Conservation (phyloP, 2,329 filamentous ascomycete genomes). For the Myotisia sp. region DNA sequence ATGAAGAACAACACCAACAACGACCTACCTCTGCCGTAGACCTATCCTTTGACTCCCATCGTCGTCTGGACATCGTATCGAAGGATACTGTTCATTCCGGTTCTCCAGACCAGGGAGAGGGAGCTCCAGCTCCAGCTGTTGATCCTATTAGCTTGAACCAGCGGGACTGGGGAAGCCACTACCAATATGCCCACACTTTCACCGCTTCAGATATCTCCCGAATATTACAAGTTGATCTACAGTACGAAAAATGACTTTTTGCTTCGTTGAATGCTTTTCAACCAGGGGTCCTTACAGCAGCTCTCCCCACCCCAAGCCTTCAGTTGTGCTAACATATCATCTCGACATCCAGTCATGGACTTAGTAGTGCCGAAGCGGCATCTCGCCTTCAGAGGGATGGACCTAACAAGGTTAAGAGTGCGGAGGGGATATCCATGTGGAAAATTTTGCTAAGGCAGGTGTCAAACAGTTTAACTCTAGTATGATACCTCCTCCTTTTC, state of each 20-base stretch:
- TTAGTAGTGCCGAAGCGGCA: slow-evolving; percentile 48
- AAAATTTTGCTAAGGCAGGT: slow-evolving; percentile 64
- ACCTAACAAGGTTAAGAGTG: slow-evolving; percentile 55
- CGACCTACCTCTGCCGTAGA: slow-evolving; percentile 15
- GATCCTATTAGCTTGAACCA: slow-evolving; percentile 7
- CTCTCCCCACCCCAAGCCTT: no score
- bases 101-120: slow-evolving; percentile 3
- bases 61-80: slow-evolving; percentile 10
- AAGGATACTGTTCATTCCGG: slow-evolving; percentile 11
- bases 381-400: slow-evolving; percentile 53
- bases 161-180: slow-evolving; percentile 8
- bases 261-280: no score
- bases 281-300: no score
- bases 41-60: slow-evolving; percentile 9
- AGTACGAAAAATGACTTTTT: slow-evolving; percentile 12
- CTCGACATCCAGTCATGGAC: slow-evolving; percentile 38
- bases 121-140: slow-evolving; percentile 6
- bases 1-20: slow-evolving; percentile 14
- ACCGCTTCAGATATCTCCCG: slow-evolving; percentile 13
- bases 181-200: slow-evolving; percentile 18
- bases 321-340: slow-evolving; percentile 3
- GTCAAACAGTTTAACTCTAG: slow-evolving; percentile 61
- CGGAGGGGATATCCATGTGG: slow-evolving; percentile 58
- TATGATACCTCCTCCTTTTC: slow-evolving; percentile 18
- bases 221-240: slow-evolving; percentile 15